Percentiles rank a stretch among this genome's conserved stretches.
These are phyloP conservation scores for Malassezia yamatoensis DNA, from an alignment of 1,284 basidiomycete species.

Conservation along the genomic window DNA sequence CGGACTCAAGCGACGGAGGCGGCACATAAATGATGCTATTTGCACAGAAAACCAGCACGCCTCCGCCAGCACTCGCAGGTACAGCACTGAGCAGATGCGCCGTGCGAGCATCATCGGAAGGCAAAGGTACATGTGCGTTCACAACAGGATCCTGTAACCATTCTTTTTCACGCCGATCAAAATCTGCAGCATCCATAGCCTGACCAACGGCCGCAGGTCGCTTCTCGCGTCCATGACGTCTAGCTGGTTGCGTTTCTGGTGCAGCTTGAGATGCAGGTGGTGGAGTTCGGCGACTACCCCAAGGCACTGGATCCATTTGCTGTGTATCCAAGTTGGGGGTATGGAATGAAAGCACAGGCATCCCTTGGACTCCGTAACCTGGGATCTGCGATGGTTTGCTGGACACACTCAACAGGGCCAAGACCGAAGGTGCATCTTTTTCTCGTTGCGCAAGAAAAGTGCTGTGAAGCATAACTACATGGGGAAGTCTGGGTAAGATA, in stretches of 20 bases:
- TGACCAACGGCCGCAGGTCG: constrained; percentile 32
- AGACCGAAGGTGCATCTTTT: constrained; percentile 3
- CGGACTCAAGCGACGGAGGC: constrained; percentile 14
- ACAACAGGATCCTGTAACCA: constrained; percentile 24
- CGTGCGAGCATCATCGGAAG: constrained; percentile 30
- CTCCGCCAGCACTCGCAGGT: constrained; percentile 31
- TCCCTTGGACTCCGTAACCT: constrained; percentile 33
- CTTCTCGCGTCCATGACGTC: constrained; percentile 5
- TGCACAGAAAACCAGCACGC: constrained; percentile 40
- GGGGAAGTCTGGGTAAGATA: constrained; percentile 23
- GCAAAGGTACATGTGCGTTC: constrained; percentile 40
- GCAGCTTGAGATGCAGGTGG: neutral
- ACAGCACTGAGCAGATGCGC: constrained; percentile 31
- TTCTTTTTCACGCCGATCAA: constrained; percentile 22
- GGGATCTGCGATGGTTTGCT: constrained; percentile 27
- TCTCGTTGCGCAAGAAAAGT: constrained; percentile 21
- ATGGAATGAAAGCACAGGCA: constrained; percentile 44
- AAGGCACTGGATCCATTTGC: constrained; percentile 28
- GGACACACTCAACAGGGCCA: constrained; percentile 38
- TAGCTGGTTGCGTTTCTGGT: neutral
- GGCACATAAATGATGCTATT: constrained; percentile 32
- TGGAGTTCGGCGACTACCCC: constrained; percentile 10
- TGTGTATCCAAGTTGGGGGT: constrained; percentile 21
- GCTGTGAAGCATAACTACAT: constrained; percentile 29
- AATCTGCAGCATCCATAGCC: constrained; percentile 13